Base-by-base conservation (phyloP, 2,329 filamentous ascomycete genomes). In the Colletotrichum cordylinicola region DNA sequence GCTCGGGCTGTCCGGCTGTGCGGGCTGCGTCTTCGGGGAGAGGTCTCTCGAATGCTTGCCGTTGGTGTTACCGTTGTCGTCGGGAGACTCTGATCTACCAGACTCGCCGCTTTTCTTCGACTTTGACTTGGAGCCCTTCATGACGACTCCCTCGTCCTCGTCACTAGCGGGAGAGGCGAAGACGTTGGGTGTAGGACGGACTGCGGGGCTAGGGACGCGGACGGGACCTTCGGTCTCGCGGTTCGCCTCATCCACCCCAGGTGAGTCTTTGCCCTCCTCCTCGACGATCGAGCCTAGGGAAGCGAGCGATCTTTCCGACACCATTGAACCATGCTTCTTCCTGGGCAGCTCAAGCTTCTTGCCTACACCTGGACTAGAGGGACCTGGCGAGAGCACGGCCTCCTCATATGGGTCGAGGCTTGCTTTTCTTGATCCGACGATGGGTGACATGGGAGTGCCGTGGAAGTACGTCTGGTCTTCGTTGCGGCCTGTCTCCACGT, bases 261-360 rank as follows among this genome's bases (percentile, higher is more conserved):
- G 60, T 58, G 79, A 52, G 6, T 78, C 74, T 37, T 79, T 81
- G 48, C 79, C 79, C 7, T 78, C 79, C 29, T 86, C 86, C 78
- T 90, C 88, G 3, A 85, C 85, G 66, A 90, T 90, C 18, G 87
- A 85, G 9, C 86, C 84, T 8, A 90, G 82, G 4, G 88, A 88
- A 6, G 82, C 80, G n/a, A 81, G 80, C 27, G 86, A 84, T 72
- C 81, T 82, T n/a, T 82, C 82, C 29, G 84, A 84, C 43, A 78
- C 74, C 61, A 79, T 68, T 9, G 80, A 80, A 16, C 77, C 78
- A 12, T 74, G 75, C 5, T 81, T 77, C 4, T 76, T 60, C 83
- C 84, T 74, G 78, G 82, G 78, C 70, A 79, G 69, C 18, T 79
- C 78, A 5, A 81, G 78, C 43, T 78, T 84, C 67, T 82, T 84